Evolutionary conservation across 257 asterid genomes (phyloP).

Genomic region (Nyctanthes arbortristis): DNA sequence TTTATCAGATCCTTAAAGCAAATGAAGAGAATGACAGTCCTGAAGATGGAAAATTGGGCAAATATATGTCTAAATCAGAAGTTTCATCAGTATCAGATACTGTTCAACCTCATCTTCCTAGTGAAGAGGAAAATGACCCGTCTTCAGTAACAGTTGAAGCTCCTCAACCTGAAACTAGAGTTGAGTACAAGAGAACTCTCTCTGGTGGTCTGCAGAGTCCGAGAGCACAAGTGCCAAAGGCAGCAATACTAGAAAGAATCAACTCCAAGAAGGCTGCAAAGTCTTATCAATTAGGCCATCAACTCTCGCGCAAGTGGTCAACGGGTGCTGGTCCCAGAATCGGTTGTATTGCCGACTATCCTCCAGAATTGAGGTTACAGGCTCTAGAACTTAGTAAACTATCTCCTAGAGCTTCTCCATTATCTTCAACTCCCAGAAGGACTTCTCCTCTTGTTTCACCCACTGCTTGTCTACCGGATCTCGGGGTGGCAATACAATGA

Average conservation of each 20-base stretch:
- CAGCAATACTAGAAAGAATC: conserved; percentile 63
- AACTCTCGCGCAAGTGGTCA: conserved; percentile 70
- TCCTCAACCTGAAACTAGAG: conserved; percentile 30
- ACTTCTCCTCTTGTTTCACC: conserved; percentile 36
- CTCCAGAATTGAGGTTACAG: conserved; percentile 70
- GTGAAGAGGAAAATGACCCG: conserved; percentile 30
- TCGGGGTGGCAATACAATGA: conserved; percentile 24
- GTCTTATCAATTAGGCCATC: conserved; percentile 79
- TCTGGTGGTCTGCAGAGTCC: conserved; percentile 91
- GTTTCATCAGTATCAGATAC: conserved; percentile 33
- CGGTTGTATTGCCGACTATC: conserved; percentile 91
- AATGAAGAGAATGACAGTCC: conserved; percentile 61
- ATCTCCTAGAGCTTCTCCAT: conserved; percentile 49
- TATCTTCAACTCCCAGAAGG: conserved; percentile 39
- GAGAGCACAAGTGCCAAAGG: conserved; percentile 64
- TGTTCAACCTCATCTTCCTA: conserved; percentile 27
- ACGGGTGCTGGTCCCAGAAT: conserved; percentile 94
- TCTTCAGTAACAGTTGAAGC: conserved; percentile 29
- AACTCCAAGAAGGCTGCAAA: conserved; percentile 72
- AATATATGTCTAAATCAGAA: conserved; percentile 23
- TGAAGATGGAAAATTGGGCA: conserved; percentile 31
- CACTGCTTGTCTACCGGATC: conserved; percentile 26
- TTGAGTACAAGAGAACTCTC: conserved; percentile 64
- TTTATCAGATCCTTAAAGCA: conserved; percentile 58
- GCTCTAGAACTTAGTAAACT: conserved; percentile 85